Conservation (phyloP, 83 land plant genomes). For the Larix sibirica region DNA sequence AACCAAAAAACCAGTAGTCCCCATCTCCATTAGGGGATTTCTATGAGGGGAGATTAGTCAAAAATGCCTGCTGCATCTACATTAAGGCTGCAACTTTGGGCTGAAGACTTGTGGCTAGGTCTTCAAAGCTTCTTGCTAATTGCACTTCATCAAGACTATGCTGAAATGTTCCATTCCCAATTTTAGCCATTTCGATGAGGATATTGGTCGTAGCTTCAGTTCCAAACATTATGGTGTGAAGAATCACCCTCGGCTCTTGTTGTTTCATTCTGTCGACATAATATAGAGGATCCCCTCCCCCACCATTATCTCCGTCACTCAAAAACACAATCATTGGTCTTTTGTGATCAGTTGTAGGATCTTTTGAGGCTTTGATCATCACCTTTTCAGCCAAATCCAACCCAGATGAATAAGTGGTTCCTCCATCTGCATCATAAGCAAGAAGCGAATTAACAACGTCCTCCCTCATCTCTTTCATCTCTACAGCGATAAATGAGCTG, state of each 20-base stretch:
- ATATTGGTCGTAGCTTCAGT: slow-evolving; percentile 17
- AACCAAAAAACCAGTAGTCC: no score
- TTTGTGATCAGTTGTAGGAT: background rate
- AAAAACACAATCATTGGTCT: slow-evolving; percentile 27
- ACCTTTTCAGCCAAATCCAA: slow-evolving; percentile 6
- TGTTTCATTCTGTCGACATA: slow-evolving; percentile 15
- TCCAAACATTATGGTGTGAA: slow-evolving; percentile 43
- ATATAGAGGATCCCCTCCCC: slow-evolving; percentile 21
- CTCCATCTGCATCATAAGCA: background rate
- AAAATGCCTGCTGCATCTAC: no score
- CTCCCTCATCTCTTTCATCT: slow-evolving; percentile 15
- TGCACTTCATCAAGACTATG: background rate
- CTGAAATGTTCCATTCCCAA: background rate
- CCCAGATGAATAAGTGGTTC: slow-evolving; percentile 29
- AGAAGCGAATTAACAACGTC: slow-evolving; percentile 19
- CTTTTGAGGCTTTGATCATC: background rate
- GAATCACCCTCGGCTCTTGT: slow-evolving; percentile 14
- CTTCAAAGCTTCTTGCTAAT: background rate
- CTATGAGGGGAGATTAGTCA: no score
- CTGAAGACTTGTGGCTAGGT: background rate
- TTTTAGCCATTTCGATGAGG: background rate
- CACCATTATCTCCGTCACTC: slow-evolving; percentile 39
- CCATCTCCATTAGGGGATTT: no score
- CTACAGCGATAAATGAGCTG: background rate
- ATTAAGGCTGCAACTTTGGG: background rate